Percentiles rank a stretch among this genome's conserved stretches.
Evolutionary conservation across 495 filamentous ascomycete species (phyloP).

Genomic region (Letharia columbiana): DNA sequence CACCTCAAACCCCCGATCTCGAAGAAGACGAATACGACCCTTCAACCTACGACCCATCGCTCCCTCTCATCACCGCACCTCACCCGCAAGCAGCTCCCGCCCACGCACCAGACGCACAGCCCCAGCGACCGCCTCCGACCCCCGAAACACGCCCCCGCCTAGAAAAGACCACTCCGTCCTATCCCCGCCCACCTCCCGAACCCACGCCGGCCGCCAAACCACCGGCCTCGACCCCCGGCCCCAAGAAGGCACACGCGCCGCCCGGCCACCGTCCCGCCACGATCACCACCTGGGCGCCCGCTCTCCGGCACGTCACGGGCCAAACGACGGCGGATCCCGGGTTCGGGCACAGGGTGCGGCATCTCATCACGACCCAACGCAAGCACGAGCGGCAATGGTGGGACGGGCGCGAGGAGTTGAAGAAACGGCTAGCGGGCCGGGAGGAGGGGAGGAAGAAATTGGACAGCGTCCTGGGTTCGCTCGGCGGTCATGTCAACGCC

Average conservation of each 20-base stretch:
- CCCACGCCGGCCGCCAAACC: conserved; percentile 8
- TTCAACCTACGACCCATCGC: conserved; percentile 36
- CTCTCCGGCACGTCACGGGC: conserved; percentile 53
- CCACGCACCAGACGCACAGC: background rate
- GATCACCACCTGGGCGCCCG: conserved; percentile 58
- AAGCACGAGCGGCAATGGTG: conserved; percentile 60
- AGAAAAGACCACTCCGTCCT: conserved; percentile 42
- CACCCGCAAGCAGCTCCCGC: background rate
- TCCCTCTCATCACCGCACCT: conserved; percentile 36
- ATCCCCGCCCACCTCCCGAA: conserved; percentile 27
- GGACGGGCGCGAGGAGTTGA: conserved; percentile 42
- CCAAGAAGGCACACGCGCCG: conserved; percentile 9
- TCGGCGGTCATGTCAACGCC: background rate
- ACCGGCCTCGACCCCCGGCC: conserved; percentile 2
- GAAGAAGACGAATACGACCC: conserved; percentile 22
- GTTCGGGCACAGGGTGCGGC: conserved; percentile 33
- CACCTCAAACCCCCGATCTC: conserved; percentile 1
- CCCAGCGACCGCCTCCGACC: conserved; percentile 9
- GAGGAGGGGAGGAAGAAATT: conserved; percentile 45
- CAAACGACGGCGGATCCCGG: conserved; percentile 44
- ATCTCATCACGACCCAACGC: conserved; percentile 56
- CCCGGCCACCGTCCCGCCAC: conserved; percentile 39
- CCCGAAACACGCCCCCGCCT: conserved; percentile 17
- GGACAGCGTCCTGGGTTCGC: conserved; percentile 37
- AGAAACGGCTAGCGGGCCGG: conserved; percentile 42